These are phyloP conservation scores for Phytophthora crassamura DNA, from an alignment of 352 stramenopile species.

Conservation along the genomic window DNA sequence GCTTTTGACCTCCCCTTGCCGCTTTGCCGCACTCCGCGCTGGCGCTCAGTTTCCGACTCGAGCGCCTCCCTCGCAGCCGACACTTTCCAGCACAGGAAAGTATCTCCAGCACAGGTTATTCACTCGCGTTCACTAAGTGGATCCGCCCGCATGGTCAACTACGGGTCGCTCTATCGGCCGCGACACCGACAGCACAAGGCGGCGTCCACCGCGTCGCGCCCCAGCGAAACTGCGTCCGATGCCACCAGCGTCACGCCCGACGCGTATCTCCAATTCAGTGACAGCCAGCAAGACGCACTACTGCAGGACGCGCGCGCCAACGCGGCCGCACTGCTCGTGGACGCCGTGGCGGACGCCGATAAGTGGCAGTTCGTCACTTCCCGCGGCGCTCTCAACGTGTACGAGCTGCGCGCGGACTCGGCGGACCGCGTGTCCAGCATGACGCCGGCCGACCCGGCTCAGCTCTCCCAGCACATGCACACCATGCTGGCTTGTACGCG, in stretches of 20 bases:
- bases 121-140: conserved; percentile 30
- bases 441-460: conserved; percentile 35
- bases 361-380: conserved; percentile 72
- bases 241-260: conserved; percentile 23
- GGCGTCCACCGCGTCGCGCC: conserved; percentile 24
- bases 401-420: conserved; percentile 58
- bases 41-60: conserved; percentile 45
- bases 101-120: conserved; percentile 4
- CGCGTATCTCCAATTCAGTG: conserved; percentile 65
- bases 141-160: conserved; percentile 41
- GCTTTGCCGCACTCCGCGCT: conserved; percentile 7
- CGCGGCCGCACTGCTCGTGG: conserved; percentile 61
- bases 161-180: conserved; percentile 43
- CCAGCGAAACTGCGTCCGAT: conserved; percentile 28
- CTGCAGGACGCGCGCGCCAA: conserved; percentile 58
- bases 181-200: conserved; percentile 34
- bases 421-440: conserved; percentile 59
- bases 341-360: conserved; percentile 62
- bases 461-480: conserved; percentile 46
- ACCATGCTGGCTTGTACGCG: conserved; percentile 66
- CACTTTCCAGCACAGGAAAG: conserved; percentile 6
- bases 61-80: conserved; percentile 13
- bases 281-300: conserved; percentile 55
- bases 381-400: conserved; percentile 51
- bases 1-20: conserved; percentile 4